These are phyloP conservation scores for Emergomyces pasteurianus DNA, from an alignment of 2,329 filamentous ascomycete genomes.

Conservation along the genomic window DNA sequence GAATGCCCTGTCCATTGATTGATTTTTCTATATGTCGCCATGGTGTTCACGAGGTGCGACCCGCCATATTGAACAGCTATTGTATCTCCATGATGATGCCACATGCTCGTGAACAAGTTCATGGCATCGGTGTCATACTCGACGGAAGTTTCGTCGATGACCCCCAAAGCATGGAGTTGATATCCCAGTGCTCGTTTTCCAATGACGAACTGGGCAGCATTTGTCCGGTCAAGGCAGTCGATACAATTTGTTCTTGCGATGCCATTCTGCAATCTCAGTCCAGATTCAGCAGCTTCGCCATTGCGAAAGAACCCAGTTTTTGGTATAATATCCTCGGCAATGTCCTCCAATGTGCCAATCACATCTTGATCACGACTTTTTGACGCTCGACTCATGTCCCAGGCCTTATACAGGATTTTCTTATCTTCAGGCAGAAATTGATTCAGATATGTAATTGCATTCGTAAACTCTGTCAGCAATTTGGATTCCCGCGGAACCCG, in stretches of 20 bases:
- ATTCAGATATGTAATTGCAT: conserved; percentile 82
- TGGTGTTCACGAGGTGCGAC: conserved; percentile 94
- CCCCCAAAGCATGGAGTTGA: conserved; percentile 81
- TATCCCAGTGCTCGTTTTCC: conserved; percentile 86
- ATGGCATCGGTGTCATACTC: conserved; percentile 93
- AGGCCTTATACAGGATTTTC: conserved; percentile 86
- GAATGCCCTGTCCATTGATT: conserved; percentile 98
- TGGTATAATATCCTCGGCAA: conserved; percentile 74
- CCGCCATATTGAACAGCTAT: conserved; percentile 97
- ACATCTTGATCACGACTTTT: conserved; percentile 90
- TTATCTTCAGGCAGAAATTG: conserved; percentile 76
- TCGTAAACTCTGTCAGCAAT: conserved; percentile 72
- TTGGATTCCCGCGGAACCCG: conserved; percentile 85
- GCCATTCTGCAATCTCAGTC: conserved; percentile 70
- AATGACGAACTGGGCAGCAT: conserved; percentile 95
- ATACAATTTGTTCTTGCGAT: conserved; percentile 95
- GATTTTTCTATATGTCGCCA: conserved; percentile 98
- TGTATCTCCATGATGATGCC: conserved; percentile 92
- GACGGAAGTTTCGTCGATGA: conserved; percentile 65
- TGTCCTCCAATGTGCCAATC: conserved; percentile 78
- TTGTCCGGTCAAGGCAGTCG: conserved; percentile 92
- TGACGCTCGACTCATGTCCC: conserved; percentile 94
- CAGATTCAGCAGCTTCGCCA: conserved; percentile 56
- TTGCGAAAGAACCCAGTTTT: conserved; percentile 94
- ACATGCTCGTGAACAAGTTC: conserved; percentile 96